Conservation (phyloP, 1,139 yeast species). For the Yamadazyma dendronema region DNA sequence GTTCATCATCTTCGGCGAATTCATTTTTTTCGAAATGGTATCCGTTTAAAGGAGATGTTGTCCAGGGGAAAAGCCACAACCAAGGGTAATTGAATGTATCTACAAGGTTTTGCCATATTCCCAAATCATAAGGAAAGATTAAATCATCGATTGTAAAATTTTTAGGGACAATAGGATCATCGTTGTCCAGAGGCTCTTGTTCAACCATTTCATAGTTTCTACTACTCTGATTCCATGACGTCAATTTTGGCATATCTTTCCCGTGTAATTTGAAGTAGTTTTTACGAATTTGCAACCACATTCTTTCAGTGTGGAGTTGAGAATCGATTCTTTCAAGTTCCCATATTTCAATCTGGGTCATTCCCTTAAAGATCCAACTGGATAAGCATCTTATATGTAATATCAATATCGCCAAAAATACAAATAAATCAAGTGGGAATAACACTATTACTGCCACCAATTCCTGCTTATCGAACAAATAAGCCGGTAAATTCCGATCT, state of each 20-base stretch:
- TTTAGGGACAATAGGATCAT: slow-evolving; percentile 19
- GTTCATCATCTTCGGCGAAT: slow-evolving; percentile 53
- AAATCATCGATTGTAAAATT: slow-evolving; percentile 55
- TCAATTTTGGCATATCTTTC: slow-evolving; percentile 42
- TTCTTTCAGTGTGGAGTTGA: slow-evolving; percentile 52
- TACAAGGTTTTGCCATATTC: slow-evolving; percentile 51
- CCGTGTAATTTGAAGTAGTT: slow-evolving; percentile 47
- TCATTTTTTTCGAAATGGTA: slow-evolving; percentile 53
- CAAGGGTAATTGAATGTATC: slow-evolving; percentile 56
- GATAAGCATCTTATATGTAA: slow-evolving; percentile 61
- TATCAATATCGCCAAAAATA: slow-evolving; percentile 55
- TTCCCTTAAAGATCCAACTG: slow-evolving; percentile 62
- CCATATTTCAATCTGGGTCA: slow-evolving; percentile 92
- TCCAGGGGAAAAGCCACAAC: slow-evolving; percentile 73
- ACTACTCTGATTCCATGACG: slow-evolving; percentile 43
- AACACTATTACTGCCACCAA: slow-evolving; percentile 56
- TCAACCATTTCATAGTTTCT: slow-evolving; percentile 19
- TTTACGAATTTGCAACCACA: slow-evolving; percentile 50
- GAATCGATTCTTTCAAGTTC: slow-evolving; percentile 79
- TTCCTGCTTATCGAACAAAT: slow-evolving; percentile 53
- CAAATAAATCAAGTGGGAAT: slow-evolving; percentile 56
- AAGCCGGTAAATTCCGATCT: slow-evolving; percentile 57
- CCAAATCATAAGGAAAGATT: slow-evolving; percentile 81
- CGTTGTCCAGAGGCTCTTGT: neutral
- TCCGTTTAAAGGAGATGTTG: slow-evolving; percentile 48